Base-by-base conservation (phyloP, 1,284 basidiomycete species). In the Ganoderma meredithae region DNA sequence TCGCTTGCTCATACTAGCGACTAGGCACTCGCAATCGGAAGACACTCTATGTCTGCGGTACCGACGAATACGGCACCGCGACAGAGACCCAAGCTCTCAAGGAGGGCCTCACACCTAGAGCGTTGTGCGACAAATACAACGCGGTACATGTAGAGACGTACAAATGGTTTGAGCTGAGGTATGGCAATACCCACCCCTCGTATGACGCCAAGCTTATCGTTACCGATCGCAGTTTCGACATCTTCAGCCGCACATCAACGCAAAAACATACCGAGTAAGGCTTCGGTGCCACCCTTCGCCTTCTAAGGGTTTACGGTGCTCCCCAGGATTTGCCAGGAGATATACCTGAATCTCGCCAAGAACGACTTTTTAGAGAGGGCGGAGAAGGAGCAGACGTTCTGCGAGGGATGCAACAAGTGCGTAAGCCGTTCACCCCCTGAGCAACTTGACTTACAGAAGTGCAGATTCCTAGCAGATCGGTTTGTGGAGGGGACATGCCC, bases 31-130 rank as follows among this genome's bases (percentile, higher is more conserved):
- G 91, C 74, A 93, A 95, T 82, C 83, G 90, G 75, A 85, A 87
- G 67, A 93, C 92, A 1, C 81, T 91, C 6, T 95, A 97, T 80
- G 88, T 99, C 71, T 99, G 98, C 80, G 98, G 98, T 59, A 99
- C 98, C 6, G 97, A 99, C 79, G 97, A 99, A 81, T 99, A 99
- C 76, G 97, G 97, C 41, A 99, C 97, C 1, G 97, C 97, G 0
- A 98, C 98, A 1, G 97, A 99, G 85, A 99, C 97, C 1, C 94
- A 98, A 82, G 98, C 97, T 3, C 81, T 98, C 68, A 98, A 99
- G 79, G 98, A 99, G 79, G 92, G 93, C 0, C 83, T 99, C 33
- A 91, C 94, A 8, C 96, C 98, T 0, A 85, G 88, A 73, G 90
- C 94, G 77, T 86, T 99, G 3, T 98, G 96, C 79, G 95, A 98